Base-by-base conservation (phyloP, 2,329 filamentous ascomycete genomes). In the Scolecobasidium constrictum region DNA sequence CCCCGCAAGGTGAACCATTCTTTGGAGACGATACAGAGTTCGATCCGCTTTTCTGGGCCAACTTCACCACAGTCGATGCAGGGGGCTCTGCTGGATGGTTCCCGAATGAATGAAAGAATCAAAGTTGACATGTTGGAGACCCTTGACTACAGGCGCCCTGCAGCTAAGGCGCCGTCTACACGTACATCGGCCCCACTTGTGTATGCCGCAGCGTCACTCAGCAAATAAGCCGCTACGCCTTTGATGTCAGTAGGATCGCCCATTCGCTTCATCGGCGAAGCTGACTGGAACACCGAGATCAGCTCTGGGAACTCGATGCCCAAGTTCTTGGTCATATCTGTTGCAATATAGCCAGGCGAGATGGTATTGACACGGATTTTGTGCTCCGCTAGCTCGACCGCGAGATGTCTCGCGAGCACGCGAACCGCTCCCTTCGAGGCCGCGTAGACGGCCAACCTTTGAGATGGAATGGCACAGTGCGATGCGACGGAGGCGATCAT, bases 351-450 rank as follows among this genome's bases (percentile, higher is more conserved):
- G 9, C 92, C 90, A 0, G 90, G 90, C 19, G 82, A 87, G 59
- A 96, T 92, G 63, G 85, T 92, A 68, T 96, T 96, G 52, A 96
- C 90, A 28, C 90, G 78, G 57, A 96, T 94, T 51, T 81, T 81
- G 44, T 62, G 56, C 38, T 57, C 48, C 2, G 59, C 57, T 58
- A 60, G 61, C 33, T 64, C 60, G 56, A 62, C 59, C 17, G 56
- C 59, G 9, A 62, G 70, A 0, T 64, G 61, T 2, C 67, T 59
- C 44, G 60, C 63, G 66, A 71, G 69, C 0, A 63, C 62, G 34
- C 59, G 54, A 15, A 71, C 67, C 0, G 67, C 67, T 0, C 67
- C 67, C 49, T 71, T 72, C 0, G 61, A 65, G 3, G 61, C 66
- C 49, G 66, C 69, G 42, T 71, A 71, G 4, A 64, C 65, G 33